Evolutionary conservation across 768 basidiomycete genomes (phyloP).

Genomic region (Hortiboletus campestris): DNA sequence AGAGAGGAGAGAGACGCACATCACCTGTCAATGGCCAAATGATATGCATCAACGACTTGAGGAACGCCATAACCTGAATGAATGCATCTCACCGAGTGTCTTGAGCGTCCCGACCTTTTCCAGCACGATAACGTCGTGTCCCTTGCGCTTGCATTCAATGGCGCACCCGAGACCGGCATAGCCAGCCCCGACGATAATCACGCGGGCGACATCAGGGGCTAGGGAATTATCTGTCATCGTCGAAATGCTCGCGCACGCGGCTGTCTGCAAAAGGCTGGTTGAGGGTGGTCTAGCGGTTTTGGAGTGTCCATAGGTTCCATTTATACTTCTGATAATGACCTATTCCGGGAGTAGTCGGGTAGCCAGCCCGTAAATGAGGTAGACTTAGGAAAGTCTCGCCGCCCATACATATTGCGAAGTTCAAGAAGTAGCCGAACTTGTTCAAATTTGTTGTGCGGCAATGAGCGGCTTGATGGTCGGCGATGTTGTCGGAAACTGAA

Average conservation of each 20-base stretch:
- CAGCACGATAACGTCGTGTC: conserved; percentile 26
- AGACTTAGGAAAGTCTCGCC: no score
- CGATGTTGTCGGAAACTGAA: no score
- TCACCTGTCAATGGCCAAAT: neutral
- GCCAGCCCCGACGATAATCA: conserved; percentile 27
- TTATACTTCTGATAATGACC: neutral
- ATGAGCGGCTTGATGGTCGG: no score
- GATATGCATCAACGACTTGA: neutral
- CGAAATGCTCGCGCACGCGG: neutral
- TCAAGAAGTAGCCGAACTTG: no score
- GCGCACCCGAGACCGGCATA: conserved; percentile 30
- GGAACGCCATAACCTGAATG: neutral
- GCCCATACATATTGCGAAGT: no score
- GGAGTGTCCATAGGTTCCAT: neutral
- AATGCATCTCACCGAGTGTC: conserved; percentile 12
- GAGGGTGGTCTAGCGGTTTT: neutral
- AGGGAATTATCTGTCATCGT: neutral
- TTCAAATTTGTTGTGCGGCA: no score
- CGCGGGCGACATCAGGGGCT: neutral
- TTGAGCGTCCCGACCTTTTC: conserved; percentile 21
- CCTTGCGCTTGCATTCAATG: conserved; percentile 28
- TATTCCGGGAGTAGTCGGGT: neutral
- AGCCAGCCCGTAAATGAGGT: neutral
- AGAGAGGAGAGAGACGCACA: neutral
- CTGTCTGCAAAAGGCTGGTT: neutral